Conservation (phyloP, 225 moss, liverwort and hornwort species). For the Physcomitrium patens region DNA sequence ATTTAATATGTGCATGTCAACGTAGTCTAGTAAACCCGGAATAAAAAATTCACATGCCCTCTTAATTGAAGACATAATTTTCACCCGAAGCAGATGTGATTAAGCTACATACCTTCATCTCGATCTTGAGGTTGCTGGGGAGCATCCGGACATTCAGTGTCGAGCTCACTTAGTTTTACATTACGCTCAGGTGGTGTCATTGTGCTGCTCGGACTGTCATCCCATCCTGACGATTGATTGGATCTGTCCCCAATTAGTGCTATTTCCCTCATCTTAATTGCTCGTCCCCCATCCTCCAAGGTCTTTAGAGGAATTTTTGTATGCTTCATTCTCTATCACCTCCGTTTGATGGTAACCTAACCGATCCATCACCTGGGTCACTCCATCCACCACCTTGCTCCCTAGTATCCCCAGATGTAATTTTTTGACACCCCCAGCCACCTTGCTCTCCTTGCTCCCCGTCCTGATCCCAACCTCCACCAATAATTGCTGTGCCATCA, state of each 20-base stretch:
- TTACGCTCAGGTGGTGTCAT: constrained; percentile 1
- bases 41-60: too few relatives aligned
- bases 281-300: too few relatives aligned
- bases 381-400: constrained; percentile 33
- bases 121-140: constrained; percentile 14
- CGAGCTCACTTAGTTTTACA: constrained; percentile 12
- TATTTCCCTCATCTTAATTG: too few relatives aligned
- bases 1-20: too few relatives aligned
- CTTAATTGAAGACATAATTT: too few relatives aligned
- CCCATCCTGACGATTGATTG: too few relatives aligned
- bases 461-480: constrained; percentile 37
- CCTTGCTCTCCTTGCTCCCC: constrained; percentile 22
- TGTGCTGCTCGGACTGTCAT: constrained; percentile 26
- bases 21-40: too few relatives aligned
- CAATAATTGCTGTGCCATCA: constrained; percentile 20
- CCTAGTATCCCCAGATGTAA: too few relatives aligned
- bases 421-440: constrained; percentile 31
- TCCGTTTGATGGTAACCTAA: constrained; percentile 41
- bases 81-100: not conserved
- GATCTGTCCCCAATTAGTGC: too few relatives aligned
- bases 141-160: constrained; percentile 12
- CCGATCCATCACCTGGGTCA: constrained; percentile 33
- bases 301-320: too few relatives aligned
- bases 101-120: constrained; percentile 33
- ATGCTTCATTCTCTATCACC: too few relatives aligned